A percentile compares a stretch with the other conserved stretches of the same genome.
Evolutionary conservation across 2,329 filamentous ascomycete species (phyloP).

Genomic region (Diaporthe citri): DNA sequence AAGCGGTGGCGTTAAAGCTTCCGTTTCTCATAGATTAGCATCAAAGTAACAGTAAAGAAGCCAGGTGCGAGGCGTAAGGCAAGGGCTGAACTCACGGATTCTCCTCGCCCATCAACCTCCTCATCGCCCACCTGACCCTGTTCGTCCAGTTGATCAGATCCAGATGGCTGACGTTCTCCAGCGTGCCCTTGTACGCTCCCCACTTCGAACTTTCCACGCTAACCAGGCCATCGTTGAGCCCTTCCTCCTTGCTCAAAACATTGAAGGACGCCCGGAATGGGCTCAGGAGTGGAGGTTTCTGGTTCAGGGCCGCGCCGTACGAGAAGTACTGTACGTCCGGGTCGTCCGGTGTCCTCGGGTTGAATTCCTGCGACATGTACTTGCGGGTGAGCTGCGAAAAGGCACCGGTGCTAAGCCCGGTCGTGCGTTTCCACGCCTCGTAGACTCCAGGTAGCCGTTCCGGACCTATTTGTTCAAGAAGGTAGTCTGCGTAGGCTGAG

Average conservation of each 20-base stretch:
- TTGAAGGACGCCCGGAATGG: conserved; percentile 67
- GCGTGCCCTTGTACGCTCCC: conserved; percentile 74
- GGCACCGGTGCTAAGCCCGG: conserved; percentile 69
- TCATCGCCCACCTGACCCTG: conserved; percentile 65
- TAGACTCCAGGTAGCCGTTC: conserved; percentile 68
- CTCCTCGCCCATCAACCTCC: conserved; percentile 66
- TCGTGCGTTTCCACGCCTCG: conserved; percentile 59
- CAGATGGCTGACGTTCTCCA: conserved; percentile 72
- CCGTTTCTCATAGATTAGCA: neutral
- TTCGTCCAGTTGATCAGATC: conserved; percentile 79
- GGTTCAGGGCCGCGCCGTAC: conserved; percentile 66
- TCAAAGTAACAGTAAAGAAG: neutral
- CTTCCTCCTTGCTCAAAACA: conserved; percentile 65
- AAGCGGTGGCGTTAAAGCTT: conserved; percentile 76
- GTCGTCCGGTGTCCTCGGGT: conserved; percentile 67
- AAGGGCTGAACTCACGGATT: conserved; percentile 58
- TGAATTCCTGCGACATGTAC: conserved; percentile 72
- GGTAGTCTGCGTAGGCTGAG: conserved; percentile 67
- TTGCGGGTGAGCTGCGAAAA: conserved; percentile 71
- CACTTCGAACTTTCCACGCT: conserved; percentile 73
- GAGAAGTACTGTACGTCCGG: conserved; percentile 70
- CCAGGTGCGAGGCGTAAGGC: neutral
- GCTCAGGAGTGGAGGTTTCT: conserved; percentile 72
- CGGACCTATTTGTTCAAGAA: conserved; percentile 61
- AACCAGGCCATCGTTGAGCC: conserved; percentile 76